phyloP scores from a whole-genome alignment of 441 rosid genomes.

The Syzygium syzygioides region DNA sequence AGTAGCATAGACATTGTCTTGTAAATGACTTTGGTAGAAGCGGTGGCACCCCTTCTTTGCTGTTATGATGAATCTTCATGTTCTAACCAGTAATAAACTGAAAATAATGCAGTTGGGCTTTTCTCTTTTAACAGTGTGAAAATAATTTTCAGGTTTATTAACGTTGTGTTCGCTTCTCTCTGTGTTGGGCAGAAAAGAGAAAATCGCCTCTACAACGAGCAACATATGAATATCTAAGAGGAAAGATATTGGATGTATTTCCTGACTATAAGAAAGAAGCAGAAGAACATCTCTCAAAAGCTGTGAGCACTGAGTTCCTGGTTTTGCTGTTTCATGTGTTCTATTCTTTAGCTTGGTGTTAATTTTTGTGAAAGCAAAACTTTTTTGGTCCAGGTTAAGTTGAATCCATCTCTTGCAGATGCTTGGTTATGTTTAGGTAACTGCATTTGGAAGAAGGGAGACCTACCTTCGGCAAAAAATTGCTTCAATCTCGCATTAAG shows the following conservation, averaged over 20 bases:
- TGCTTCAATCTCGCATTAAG: constrained; percentile 67
- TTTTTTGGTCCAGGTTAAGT: constrained; percentile 49
- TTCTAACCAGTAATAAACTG: background rate
- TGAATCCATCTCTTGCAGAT: constrained; percentile 74
- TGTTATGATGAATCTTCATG: background rate
- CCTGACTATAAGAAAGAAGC: constrained; percentile 75
- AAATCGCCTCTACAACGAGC: constrained; percentile 46
- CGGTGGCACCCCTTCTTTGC: background rate
- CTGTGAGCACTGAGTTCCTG: constrained; percentile 34
- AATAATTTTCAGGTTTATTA: background rate
- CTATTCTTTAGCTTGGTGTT: constrained; percentile 1
- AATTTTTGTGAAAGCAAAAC: constrained; percentile 10
- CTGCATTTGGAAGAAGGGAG: constrained; percentile 83
- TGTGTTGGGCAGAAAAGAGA: constrained; percentile 37
- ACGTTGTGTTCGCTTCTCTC: background rate
- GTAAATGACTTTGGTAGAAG: background rate
- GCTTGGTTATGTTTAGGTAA: constrained; percentile 73
- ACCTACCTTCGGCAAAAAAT: constrained; percentile 55
- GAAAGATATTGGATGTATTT: constrained; percentile 61
- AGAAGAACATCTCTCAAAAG: constrained; percentile 77
- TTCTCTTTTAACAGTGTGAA: background rate
- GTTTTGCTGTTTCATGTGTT: constrained; percentile 2
- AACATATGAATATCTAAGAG: constrained; percentile 46
- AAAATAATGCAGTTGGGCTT: background rate
- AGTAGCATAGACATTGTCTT: background rate